These are phyloP conservation scores for Batkoa obscura DNA, from an alignment of 371 early-diverging fungal species.

Conservation along the genomic window DNA sequence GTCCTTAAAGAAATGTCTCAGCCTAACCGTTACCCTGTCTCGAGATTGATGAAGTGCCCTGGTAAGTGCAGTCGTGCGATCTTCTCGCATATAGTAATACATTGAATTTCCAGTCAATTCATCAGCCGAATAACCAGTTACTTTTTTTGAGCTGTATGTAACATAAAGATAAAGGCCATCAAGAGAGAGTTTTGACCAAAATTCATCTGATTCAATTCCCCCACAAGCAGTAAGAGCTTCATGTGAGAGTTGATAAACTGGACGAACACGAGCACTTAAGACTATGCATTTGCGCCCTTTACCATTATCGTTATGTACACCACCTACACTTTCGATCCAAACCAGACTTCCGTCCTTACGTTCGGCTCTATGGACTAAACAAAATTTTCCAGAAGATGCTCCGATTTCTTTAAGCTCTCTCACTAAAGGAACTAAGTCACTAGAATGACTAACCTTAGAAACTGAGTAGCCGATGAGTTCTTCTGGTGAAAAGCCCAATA, in stretches of 20 bases:
- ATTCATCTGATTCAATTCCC: constrained; percentile 15
- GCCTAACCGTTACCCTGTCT: constrained; percentile 20
- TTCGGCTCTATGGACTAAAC: constrained; percentile 30
- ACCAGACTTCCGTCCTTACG: constrained; percentile 31
- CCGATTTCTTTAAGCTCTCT: constrained; percentile 31
- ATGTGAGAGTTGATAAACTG: constrained; percentile 17
- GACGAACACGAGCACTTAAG: constrained; percentile 28
- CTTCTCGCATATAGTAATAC: constrained; percentile 28
- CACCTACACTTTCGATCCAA: constrained; percentile 40
- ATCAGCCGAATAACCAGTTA: constrained; percentile 13
- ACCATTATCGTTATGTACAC: constrained; percentile 25
- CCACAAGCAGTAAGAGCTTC: constrained; percentile 10
- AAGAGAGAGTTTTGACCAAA: constrained; percentile 38
- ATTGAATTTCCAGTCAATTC: constrained; percentile 27
- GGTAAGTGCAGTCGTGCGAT: constrained; percentile 25
- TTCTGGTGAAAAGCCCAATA: constrained; percentile 29
- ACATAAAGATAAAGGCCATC: constrained; percentile 37
- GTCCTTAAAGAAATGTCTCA: constrained; percentile 15
- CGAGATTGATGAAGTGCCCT: constrained; percentile 22
- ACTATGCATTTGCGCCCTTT: constrained; percentile 41
- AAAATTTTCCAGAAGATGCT: constrained; percentile 16
- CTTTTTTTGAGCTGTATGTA: constrained; percentile 16
- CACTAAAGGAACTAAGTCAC: constrained; percentile 38
- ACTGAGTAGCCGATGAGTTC: constrained; percentile 31
- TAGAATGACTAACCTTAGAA: constrained; percentile 34